These are phyloP conservation scores for Pythium grandisporangium DNA, from an alignment of 352 stramenopile species.

Conservation along the genomic window DNA sequence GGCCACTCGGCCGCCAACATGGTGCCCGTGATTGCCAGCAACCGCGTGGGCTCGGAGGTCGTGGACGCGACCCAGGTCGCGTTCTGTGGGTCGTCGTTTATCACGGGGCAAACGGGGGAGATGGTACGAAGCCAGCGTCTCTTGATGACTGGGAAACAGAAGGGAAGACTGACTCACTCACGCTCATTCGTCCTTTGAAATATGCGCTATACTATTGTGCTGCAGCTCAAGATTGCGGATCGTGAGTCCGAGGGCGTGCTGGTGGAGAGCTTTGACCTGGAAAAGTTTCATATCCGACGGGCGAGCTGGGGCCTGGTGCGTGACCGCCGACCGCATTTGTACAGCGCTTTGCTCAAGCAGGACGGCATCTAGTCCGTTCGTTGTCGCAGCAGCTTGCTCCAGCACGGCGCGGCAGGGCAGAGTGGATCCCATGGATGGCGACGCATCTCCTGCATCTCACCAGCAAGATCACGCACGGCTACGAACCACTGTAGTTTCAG, in stretches of 20 bases:
- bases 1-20: constrained; percentile 86
- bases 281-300: constrained; percentile 80
- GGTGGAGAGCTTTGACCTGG: constrained; percentile 78
- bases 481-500: too few relatives aligned
- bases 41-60: constrained; percentile 81
- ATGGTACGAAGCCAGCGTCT: too few relatives aligned
- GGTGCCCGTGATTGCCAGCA: constrained; percentile 87
- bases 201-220: too few relatives aligned
- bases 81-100: constrained; percentile 91
- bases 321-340: constrained; percentile 81
- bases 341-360: constrained; percentile 68
- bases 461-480: too few relatives aligned
- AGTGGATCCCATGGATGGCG: too few relatives aligned
- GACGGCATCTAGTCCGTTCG: constrained; percentile 63
- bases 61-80: constrained; percentile 75
- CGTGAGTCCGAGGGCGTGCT: constrained; percentile 82
- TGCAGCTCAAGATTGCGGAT: constrained; percentile 78
- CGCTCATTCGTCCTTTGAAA: too few relatives aligned
- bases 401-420: too few relatives aligned
- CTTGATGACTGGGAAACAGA: too few relatives aligned
- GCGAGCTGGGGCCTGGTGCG: constrained; percentile 83
- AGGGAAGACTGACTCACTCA: background rate
- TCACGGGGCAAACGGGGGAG: constrained; percentile 86
- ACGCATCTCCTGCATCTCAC: too few relatives aligned
- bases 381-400: too few relatives aligned